Percentiles rank a stretch among this genome's conserved stretches.
phyloP scores from a whole-genome alignment of 129 eudicot genomes.

The Flaveria trinervia region DNA sequence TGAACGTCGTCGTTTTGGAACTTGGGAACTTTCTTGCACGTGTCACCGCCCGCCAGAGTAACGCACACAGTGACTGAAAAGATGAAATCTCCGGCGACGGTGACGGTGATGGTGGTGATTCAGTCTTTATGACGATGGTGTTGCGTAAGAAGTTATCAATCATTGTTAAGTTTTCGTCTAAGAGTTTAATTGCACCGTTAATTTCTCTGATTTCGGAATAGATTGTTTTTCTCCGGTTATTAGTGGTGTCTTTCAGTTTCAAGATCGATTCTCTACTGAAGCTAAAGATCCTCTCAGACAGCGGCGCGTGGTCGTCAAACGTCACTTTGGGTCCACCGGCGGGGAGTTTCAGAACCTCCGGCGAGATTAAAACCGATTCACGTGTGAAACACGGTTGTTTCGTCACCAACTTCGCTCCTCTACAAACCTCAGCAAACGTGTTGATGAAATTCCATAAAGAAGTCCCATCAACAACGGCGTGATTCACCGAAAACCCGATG shows the following conservation, averaged over 20 bases:
- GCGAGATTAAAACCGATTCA: constrained; percentile 57
- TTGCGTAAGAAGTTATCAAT: constrained; percentile 44
- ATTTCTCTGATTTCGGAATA: constrained; percentile 34
- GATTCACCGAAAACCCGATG: constrained; percentile 73
- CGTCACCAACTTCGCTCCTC: constrained; percentile 45
- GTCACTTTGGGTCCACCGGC: constrained; percentile 63
- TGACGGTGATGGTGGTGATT: neutral
- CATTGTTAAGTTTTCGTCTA: constrained; percentile 36
- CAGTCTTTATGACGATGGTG: constrained; percentile 33
- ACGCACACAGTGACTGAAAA: constrained; percentile 77
- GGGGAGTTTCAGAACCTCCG: constrained; percentile 59
- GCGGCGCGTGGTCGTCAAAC: constrained; percentile 54
- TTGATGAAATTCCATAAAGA: constrained; percentile 85
- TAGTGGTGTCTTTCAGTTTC: constrained; percentile 52
- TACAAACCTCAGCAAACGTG: constrained; percentile 65
- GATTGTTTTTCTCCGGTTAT: constrained; percentile 35
- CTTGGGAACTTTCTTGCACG: constrained; percentile 70
- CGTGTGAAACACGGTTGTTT: constrained; percentile 54
- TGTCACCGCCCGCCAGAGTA: constrained; percentile 82
- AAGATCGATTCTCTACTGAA: constrained; percentile 68
- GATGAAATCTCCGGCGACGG: constrained; percentile 62
- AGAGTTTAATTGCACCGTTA: constrained; percentile 41
- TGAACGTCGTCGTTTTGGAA: constrained; percentile 65
- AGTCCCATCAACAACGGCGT: constrained; percentile 84
- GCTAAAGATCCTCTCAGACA: constrained; percentile 67